phyloP scores from a whole-genome alignment of 495 filamentous ascomycete species.

The Penicillium samsonianum region DNA sequence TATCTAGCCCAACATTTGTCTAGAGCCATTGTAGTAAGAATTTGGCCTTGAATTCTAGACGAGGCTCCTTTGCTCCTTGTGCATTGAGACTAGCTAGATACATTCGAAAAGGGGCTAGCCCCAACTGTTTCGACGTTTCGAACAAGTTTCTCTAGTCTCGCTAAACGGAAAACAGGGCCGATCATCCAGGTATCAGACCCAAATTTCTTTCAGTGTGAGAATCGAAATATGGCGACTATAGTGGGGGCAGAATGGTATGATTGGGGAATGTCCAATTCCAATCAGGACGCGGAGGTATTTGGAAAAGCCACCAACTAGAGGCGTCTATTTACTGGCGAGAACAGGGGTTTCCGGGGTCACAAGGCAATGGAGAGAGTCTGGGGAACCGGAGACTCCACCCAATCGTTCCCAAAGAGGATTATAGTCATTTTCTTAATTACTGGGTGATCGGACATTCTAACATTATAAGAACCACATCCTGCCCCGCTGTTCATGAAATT shows the following conservation, averaged over 20 bases:
- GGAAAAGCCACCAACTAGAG: constrained; percentile 24
- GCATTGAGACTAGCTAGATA: constrained; percentile 2
- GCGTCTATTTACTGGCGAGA: constrained; percentile 14
- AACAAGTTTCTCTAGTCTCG: not conserved
- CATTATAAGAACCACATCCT: constrained; percentile 28
- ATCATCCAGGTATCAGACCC: constrained; percentile 20
- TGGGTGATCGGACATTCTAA: constrained; percentile 1
- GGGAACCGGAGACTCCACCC: constrained; percentile 18
- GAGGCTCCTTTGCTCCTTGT: not conserved
- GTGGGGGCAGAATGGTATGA: constrained; percentile 15
- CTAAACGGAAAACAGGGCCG: constrained; percentile 22
- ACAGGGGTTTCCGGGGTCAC: constrained; percentile 20
- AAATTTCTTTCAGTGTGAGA: constrained; percentile 15
- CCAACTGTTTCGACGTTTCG: not conserved
- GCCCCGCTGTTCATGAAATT: constrained; percentile 11
- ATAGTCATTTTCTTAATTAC: constrained; percentile 10
- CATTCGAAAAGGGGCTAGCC: constrained; percentile 3
- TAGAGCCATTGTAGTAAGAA: not conserved
- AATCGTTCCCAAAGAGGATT: constrained; percentile 12
- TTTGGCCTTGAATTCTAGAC: not conserved
- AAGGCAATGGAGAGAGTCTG: constrained; percentile 20
- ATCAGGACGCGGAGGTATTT: constrained; percentile 30
- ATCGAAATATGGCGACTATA: constrained; percentile 2
- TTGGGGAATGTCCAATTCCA: constrained; percentile 26
- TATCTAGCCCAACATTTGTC: not conserved